phyloP scores from a whole-genome alignment of 1,139 yeast species.

The Zhuliangozyma blackwelliae region DNA sequence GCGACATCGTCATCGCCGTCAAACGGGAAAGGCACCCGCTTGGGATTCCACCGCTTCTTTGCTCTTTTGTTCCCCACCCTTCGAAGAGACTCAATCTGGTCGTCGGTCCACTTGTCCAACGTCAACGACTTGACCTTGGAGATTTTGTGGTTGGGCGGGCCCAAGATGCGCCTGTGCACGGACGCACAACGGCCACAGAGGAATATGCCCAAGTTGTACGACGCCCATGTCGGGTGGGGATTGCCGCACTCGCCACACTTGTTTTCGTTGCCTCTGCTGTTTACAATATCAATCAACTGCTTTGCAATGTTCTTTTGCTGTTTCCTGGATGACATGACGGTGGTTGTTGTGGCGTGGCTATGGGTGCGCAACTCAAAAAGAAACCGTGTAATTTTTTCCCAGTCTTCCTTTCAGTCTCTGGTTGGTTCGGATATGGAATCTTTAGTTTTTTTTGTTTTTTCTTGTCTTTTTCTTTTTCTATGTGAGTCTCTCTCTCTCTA shows the following conservation, averaged over 20 bases:
- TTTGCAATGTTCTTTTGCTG: constrained; percentile 23
- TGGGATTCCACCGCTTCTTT: constrained; percentile 60
- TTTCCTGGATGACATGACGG: constrained; percentile 8
- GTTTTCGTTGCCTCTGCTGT: constrained; percentile 42
- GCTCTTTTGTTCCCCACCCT: constrained; percentile 65
- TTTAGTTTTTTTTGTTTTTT: no score
- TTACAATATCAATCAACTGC: constrained; percentile 43
- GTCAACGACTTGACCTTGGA: constrained; percentile 79
- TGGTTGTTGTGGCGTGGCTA: background rate
- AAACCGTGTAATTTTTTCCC: background rate
- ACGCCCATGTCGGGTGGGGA: constrained; percentile 58
- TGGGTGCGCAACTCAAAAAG: background rate
- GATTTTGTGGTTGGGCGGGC: constrained; percentile 41
- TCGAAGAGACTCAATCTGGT: constrained; percentile 54
- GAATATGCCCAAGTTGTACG: constrained; percentile 53
- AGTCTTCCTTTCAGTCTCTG: background rate
- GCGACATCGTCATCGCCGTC: constrained; percentile 59
- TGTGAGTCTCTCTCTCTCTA: no score
- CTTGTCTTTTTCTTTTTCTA: no score
- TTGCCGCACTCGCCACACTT: constrained; percentile 73
- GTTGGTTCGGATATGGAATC: background rate
- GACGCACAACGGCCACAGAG: constrained; percentile 79
- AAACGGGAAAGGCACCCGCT: constrained; percentile 61
- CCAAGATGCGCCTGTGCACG: constrained; percentile 67
- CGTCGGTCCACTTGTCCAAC: constrained; percentile 70